phyloP scores from a whole-genome alignment of 805 yeast species.

The Wickerhamiella azymoides region DNA sequence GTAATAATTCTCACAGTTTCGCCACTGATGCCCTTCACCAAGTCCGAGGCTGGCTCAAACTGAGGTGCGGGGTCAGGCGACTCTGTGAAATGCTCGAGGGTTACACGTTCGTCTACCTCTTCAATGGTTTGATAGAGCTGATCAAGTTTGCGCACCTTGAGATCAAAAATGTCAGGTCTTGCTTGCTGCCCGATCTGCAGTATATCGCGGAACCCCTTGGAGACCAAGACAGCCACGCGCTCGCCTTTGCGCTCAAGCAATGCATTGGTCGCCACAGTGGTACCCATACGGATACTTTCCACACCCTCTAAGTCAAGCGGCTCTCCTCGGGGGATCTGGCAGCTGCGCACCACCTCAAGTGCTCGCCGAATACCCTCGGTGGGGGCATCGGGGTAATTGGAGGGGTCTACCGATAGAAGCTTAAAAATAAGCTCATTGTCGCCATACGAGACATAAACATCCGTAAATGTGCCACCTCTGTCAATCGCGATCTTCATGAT shows the following conservation, averaged over 20 bases:
- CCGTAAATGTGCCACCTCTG: conserved; percentile 89
- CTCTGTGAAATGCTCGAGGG: conserved; percentile 67
- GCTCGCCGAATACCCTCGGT: conserved; percentile 79
- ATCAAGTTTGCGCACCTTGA: conserved; percentile 57
- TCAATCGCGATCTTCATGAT: conserved; percentile 20
- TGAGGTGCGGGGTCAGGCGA: conserved; percentile 35
- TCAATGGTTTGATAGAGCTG: conserved; percentile 61
- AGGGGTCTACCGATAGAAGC: conserved; percentile 76
- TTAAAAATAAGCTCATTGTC: conserved; percentile 54
- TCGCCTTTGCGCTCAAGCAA: conserved; percentile 87
- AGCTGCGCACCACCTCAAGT: conserved; percentile 44
- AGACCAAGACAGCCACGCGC: conserved; percentile 67
- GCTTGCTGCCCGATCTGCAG: conserved; percentile 81
- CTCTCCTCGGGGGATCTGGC: conserved; percentile 41
- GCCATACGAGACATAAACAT: conserved; percentile 44
- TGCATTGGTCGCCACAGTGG: conserved; percentile 94
- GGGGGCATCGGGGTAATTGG: conserved; percentile 81
- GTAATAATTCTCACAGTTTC: conserved; percentile 48
- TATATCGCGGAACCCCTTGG: conserved; percentile 79
- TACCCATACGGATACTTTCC: conserved; percentile 71
- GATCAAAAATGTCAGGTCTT: conserved; percentile 77
- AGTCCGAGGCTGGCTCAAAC: conserved; percentile 16
- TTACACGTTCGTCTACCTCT: conserved; percentile 83
- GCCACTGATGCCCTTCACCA: conserved; percentile 49
- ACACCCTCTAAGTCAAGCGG: conserved; percentile 42